Evolutionary conservation across 345 rosid genomes (phyloP), one percentile per base, ranked within the genome.

Genomic region (Carallia pectinifolia): DNA sequence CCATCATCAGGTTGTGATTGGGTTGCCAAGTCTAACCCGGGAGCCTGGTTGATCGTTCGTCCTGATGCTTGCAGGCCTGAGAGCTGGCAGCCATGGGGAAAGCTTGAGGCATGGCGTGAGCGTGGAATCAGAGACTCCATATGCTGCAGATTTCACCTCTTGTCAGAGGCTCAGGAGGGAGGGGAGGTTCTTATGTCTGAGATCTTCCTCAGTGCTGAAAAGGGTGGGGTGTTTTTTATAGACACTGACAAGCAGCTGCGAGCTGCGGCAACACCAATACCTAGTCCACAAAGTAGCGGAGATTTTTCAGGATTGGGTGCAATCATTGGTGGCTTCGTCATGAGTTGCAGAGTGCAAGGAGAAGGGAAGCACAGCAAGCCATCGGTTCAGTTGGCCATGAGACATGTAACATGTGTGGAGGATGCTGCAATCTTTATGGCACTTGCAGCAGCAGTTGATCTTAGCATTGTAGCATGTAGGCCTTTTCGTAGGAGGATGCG

Each of bases 11-110:
- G 97, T 60, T 93, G 93, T 88, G 98, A 89, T 79, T 93, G 96
- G 98, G 98, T 93, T n/a, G 92, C 96, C 54, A 87, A 77, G 83
- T 93, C 98, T 39, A 93, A 93, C 79, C 98, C 96, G 0, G 97
- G 98, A 77, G 91, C 92, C 68, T 93, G 98, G 98, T 83, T 91
- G 73, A 92, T 93, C 58, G 96, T 93, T 67, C 79, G 90, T 48
- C 96, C 97, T 17, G 98, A 91, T 80, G 79, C 81, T 6, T 87
- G 85, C 69, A 78, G 92, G 68, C 88, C 96, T 2, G 92, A 87
- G 79, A 87, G 94, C 86, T 93, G 97, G 98, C 88, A 88, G 77
- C 98, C 98, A 7, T 93, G 98, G 97, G 97, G 97, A 81, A 93
- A 87, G 84, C 92, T 93, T 0, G 96, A 93, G 79, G 96, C 90